Percentiles rank a stretch among this genome's conserved stretches.
phyloP scores from a whole-genome alignment of 176 grass and related monocot genomes.

The Avena atlantica region DNA sequence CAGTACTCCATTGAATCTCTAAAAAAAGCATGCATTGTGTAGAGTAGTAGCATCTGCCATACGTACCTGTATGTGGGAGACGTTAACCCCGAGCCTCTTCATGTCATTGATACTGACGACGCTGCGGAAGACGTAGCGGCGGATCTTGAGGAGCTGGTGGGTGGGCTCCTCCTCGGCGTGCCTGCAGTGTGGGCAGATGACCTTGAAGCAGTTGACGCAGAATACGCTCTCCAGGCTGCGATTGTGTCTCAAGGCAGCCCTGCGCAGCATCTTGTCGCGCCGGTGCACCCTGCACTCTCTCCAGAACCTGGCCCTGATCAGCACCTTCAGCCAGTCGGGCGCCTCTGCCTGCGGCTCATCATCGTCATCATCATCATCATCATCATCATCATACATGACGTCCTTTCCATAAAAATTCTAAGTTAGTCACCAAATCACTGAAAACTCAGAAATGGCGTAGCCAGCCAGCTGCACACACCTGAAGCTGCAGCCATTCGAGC shows the following conservation, averaged over 20 bases:
- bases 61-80: slow-evolving; percentile 48
- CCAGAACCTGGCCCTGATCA: slow-evolving; percentile 33
- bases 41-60: not conserved
- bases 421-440: not conserved
- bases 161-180: not conserved
- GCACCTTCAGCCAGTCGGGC: slow-evolving; percentile 15
- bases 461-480: not conserved
- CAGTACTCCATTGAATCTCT: not conserved
- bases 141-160: slow-evolving; percentile 49
- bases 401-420: not conserved
- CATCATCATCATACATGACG: not conserved
- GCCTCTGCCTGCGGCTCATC: not conserved
- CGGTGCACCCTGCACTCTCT: slow-evolving; percentile 32
- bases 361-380: too few species aligned
- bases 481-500: slow-evolving; percentile 26
- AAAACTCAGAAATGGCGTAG: not conserved
- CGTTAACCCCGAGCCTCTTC: slow-evolving; percentile 18
- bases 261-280: not conserved
- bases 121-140: slow-evolving; percentile 48
- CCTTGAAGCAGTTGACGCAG: slow-evolving; percentile 41
- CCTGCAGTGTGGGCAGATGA: slow-evolving; percentile 39
- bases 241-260: not conserved
- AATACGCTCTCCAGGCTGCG: slow-evolving; percentile 11
- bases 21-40: not conserved
- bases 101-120: slow-evolving; percentile 44